Evolutionary conservation across 352 stramenopile genomes (phyloP).

Genomic region (Pythium phragmiticola): DNA sequence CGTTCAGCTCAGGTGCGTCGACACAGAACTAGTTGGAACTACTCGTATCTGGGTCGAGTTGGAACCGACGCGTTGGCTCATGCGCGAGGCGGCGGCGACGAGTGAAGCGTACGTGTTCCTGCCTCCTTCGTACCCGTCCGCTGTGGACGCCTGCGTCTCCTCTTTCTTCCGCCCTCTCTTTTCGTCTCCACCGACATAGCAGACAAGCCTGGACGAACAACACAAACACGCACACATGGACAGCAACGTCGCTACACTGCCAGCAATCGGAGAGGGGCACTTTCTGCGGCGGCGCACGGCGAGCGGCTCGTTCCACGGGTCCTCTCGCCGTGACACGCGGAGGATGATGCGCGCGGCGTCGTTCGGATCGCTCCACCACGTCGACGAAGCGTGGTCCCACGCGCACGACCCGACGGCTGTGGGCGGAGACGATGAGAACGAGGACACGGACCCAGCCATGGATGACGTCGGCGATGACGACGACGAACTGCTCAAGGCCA

Average conservation of each 20-base stretch:
- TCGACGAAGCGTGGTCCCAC: constrained; percentile 10
- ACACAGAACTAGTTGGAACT: constrained; percentile 8
- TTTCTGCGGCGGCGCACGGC: constrained; percentile 24
- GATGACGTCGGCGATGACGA: not conserved
- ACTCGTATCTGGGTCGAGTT: not conserved
- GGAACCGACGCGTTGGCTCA: constrained; percentile 7
- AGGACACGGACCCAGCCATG: not conserved
- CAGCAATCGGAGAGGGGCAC: constrained; percentile 49
- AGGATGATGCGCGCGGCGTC: constrained; percentile 17
- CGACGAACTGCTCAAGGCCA: constrained; percentile 4
- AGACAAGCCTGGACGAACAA: not conserved
- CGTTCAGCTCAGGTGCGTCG: constrained; percentile 5
- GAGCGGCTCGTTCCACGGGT: constrained; percentile 9
- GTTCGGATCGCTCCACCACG: constrained; percentile 7
- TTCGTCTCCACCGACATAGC: not conserved
- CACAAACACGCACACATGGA: not conserved
- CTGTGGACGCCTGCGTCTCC: too few relatives aligned
- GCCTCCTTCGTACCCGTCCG: too few relatives aligned
- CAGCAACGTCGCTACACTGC: not conserved
- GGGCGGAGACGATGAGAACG: not conserved
- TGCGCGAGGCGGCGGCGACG: not conserved
- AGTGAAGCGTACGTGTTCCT: constrained; percentile 4
- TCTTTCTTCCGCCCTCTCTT: not conserved
- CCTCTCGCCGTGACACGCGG: not conserved
- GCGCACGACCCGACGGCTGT: not conserved